Percentiles rank a stretch among this genome's conserved stretches.
These are phyloP conservation scores for Aspergillus phoenicis DNA, from an alignment of 2,329 filamentous ascomycete species.

Conservation along the genomic window DNA sequence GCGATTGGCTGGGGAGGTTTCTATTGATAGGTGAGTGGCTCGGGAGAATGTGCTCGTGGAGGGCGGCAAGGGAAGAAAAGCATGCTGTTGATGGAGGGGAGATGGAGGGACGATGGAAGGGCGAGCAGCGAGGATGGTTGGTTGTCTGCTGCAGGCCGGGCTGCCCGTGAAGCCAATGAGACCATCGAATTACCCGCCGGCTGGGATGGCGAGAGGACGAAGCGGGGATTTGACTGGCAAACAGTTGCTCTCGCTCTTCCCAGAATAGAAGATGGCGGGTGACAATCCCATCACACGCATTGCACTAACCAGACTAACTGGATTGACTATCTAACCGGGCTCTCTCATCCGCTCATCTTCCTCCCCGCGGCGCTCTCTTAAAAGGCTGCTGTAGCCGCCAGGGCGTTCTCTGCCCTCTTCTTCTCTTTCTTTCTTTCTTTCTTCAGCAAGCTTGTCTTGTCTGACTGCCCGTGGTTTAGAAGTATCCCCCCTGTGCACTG, in stretches of 20 bases:
- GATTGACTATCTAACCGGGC: background rate
- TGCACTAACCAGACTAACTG: background rate
- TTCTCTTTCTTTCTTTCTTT: slow-evolving; percentile 45
- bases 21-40: background rate
- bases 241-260: background rate
- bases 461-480: slow-evolving; percentile 50
- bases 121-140: background rate
- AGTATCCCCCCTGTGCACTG: slow-evolving; percentile 41
- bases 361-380: slow-evolving; percentile 11
- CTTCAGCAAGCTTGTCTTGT: slow-evolving; percentile 64
- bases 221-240: background rate
- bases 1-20: background rate
- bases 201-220: background rate
- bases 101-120: background rate
- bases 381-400: slow-evolving; percentile 25
- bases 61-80: slow-evolving; percentile 5
- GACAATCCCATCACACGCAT: background rate
- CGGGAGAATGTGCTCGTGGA: background rate
- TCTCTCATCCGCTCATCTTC: background rate
- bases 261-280: background rate
- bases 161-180: background rate
- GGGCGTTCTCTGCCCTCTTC: slow-evolving; percentile 18
- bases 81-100: background rate
- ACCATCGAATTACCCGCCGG: slow-evolving; percentile 5
- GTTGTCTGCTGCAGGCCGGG: background rate